Conservation (phyloP, 768 basidiomycete species). For the Lactarius sp. region DNA sequence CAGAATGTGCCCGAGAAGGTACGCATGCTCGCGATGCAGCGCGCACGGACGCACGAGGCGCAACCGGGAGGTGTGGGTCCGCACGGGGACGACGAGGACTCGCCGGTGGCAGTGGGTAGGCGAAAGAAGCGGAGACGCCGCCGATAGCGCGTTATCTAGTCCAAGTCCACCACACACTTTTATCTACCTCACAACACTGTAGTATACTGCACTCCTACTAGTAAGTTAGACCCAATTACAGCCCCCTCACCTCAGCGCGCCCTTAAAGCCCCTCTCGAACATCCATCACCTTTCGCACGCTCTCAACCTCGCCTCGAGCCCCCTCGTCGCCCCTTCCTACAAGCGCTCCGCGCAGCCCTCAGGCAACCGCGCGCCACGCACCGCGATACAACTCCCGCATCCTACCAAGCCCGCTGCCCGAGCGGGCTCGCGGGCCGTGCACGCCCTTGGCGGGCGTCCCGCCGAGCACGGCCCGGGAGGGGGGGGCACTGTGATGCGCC, state of each 20-base stretch:
- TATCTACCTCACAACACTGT: no score
- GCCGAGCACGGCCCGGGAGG: slow-evolving; percentile 48
- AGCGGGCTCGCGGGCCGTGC: no score
- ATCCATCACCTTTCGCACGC: slow-evolving; percentile 28
- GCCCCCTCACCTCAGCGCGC: slow-evolving; percentile 18
- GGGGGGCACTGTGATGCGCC: slow-evolving; percentile 70
- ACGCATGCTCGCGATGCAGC: slow-evolving; percentile 53
- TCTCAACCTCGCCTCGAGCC: no score
- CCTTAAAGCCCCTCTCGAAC: slow-evolving; percentile 34
- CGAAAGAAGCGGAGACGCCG: slow-evolving; percentile 1
- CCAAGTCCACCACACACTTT: neutral
- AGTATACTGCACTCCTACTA: neutral
- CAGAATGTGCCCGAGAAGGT: slow-evolving; percentile 73
- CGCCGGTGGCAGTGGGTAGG: neutral
- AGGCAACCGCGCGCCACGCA: slow-evolving; percentile 61
- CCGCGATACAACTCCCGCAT: slow-evolving; percentile 48
- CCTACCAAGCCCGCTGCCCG: slow-evolving; percentile 35
- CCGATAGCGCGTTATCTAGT: neutral
- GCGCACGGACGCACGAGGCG: slow-evolving; percentile 28
- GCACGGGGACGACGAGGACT: neutral
- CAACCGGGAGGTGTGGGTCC: neutral
- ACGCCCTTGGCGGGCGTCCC: no score
- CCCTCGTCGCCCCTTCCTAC: slow-evolving; percentile 63
- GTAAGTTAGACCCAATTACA: neutral
- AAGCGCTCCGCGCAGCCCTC: slow-evolving; percentile 45